Percentiles rank a stretch among this genome's conserved stretches.
phyloP scores from a whole-genome alignment of 2,329 filamentous ascomycete species.

The Apiospora saccharicola region DNA sequence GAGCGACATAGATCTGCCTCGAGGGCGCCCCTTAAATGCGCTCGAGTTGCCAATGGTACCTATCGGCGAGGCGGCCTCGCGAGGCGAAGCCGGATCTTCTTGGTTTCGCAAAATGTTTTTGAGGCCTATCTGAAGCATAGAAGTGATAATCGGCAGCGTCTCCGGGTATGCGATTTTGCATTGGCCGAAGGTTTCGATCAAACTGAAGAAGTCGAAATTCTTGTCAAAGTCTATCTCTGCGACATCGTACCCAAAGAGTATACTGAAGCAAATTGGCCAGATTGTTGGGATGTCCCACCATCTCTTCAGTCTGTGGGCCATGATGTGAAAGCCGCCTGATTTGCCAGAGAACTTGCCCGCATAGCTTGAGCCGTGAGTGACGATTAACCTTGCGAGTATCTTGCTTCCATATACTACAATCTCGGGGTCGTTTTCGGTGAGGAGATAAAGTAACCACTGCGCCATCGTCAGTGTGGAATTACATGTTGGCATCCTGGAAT shows the following conservation, averaged over 20 bases:
- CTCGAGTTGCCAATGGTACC: conserved; percentile 27
- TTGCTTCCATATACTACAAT: conserved; percentile 82
- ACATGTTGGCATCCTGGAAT: conserved; percentile 32
- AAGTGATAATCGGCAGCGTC: conserved; percentile 78
- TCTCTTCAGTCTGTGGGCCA: conserved; percentile 80
- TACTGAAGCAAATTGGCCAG: conserved; percentile 88
- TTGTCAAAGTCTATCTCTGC: conserved; percentile 75
- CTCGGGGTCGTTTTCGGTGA: conserved; percentile 85
- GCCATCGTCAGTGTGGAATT: conserved; percentile 43
- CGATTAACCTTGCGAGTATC: conserved; percentile 83
- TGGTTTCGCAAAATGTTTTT: conserved; percentile 72
- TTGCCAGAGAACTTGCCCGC: conserved; percentile 84
- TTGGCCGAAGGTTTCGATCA: conserved; percentile 77
- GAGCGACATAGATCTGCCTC: conserved; percentile 72
- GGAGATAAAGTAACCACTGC: conserved; percentile 89
- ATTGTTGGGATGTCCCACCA: conserved; percentile 89
- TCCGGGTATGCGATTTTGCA: conserved; percentile 78
- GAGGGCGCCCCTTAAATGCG: conserved; percentile 42
- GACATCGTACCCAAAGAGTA: conserved; percentile 86
- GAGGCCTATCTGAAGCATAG: conserved; percentile 87
- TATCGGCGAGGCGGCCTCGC: conserved; percentile 33
- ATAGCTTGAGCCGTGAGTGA: conserved; percentile 83
- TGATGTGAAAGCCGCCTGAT: conserved; percentile 85
- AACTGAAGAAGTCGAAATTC: conserved; percentile 75
- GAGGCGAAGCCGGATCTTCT: conserved; percentile 64